Evolutionary conservation across 1,284 basidiomycete genomes (phyloP).

Genomic region (Moesziomyces globuligerus): DNA sequence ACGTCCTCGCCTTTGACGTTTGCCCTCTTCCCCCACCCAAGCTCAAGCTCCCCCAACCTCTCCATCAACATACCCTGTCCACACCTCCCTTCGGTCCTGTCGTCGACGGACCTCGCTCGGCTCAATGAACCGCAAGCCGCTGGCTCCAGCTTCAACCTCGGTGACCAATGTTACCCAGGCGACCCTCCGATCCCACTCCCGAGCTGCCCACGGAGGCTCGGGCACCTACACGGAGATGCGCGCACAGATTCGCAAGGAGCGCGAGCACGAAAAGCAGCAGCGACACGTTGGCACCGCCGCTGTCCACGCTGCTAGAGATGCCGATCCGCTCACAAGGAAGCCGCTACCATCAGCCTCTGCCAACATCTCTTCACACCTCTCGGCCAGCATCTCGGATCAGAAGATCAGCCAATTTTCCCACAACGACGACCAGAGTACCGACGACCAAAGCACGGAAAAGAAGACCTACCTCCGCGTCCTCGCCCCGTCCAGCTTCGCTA

Average conservation of each 20-base stretch:
- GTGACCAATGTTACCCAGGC: slow-evolving; percentile 35
- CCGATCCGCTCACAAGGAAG: slow-evolving; percentile 9
- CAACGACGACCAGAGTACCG: slow-evolving; percentile 6
- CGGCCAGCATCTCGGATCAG: slow-evolving; percentile 35
- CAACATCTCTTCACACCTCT: slow-evolving; percentile 6
- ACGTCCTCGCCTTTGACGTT: no score
- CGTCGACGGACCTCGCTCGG: no score
- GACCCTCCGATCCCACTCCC: slow-evolving; percentile 26
- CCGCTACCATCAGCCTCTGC: background rate
- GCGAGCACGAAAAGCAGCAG: slow-evolving; percentile 31
- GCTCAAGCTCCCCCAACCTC: slow-evolving; percentile 10
- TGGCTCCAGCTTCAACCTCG: slow-evolving; percentile 27
- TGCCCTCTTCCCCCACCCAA: background rate
- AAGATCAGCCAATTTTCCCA: slow-evolving; percentile 25
- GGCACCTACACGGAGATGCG: slow-evolving; percentile 52
- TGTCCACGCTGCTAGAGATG: slow-evolving; percentile 1
- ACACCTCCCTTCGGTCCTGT: no score
- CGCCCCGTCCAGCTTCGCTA: slow-evolving; percentile 24
- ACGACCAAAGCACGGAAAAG: slow-evolving; percentile 14
- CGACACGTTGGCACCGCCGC: slow-evolving; percentile 3
- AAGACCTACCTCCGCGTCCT: slow-evolving; percentile 25
- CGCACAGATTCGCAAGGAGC: slow-evolving; percentile 45
- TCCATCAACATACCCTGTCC: slow-evolving; percentile 4
- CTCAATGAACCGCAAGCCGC: slow-evolving; percentile 33
- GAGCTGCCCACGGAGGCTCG: slow-evolving; percentile 42